A percentile compares a stretch with the other conserved stretches of the same genome.
Conservation (phyloP, 352 stramenopile species). For the Phytophthora europaea region DNA sequence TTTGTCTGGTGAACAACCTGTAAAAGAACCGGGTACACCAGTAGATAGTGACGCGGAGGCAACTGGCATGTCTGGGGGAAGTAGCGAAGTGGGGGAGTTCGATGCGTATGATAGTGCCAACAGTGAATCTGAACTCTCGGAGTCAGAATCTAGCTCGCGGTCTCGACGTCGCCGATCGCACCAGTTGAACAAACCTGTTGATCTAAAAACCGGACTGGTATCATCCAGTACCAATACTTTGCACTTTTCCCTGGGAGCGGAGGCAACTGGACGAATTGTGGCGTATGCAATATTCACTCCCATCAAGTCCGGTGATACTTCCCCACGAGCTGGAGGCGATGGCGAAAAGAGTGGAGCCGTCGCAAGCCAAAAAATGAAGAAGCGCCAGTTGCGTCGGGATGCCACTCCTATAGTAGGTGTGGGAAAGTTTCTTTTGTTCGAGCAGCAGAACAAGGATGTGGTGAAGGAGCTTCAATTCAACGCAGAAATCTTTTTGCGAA, state of each 20-base stretch:
- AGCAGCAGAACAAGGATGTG: conserved; percentile 93
- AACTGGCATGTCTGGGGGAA: conserved; percentile 35
- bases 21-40: conserved; percentile 50
- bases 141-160: conserved; percentile 59
- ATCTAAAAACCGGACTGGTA: conserved; percentile 39
- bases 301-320: conserved; percentile 38
- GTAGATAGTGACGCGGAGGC: conserved; percentile 53
- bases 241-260: conserved; percentile 85
- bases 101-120: conserved; percentile 85
- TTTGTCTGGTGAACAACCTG: conserved; percentile 78
- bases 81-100: conserved; percentile 36
- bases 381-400: conserved; percentile 77
- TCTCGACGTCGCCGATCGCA: conserved; percentile 42
- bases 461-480: conserved; percentile 92
- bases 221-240: conserved; percentile 70
- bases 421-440: conserved; percentile 89
- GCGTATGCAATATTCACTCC: conserved; percentile 82
- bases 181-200: conserved; percentile 35
- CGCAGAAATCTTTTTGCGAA: conserved; percentile 84
- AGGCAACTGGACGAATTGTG: conserved; percentile 85
- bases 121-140: conserved; percentile 88
- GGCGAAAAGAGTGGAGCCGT: conserved; percentile 32
- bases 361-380: conserved; percentile 75
- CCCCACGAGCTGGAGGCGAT: conserved; percentile 26
- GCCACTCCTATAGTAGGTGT: conserved; percentile 72